These are phyloP conservation scores for Turnera subulata DNA, from an alignment of 345 rosid genomes.

Conservation along the genomic window DNA sequence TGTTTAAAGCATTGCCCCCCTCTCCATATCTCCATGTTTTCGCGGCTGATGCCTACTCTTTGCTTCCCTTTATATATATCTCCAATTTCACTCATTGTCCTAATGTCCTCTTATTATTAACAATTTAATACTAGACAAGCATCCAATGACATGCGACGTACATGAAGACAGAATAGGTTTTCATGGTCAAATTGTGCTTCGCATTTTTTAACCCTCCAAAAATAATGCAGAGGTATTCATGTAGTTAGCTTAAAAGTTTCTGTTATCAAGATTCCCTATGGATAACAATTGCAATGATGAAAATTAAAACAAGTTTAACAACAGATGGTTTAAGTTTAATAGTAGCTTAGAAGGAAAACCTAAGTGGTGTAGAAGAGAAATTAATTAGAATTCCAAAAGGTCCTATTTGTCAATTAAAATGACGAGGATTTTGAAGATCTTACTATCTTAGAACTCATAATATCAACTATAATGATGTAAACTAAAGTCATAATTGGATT, in stretches of 20 bases:
- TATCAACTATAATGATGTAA: neutral
- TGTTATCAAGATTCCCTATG: neutral
- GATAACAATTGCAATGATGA: no score
- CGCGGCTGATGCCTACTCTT: conserved; percentile 3
- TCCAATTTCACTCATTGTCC: neutral
- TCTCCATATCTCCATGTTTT: conserved; percentile 37
- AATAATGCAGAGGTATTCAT: neutral
- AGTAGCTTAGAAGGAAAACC: no score
- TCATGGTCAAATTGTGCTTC: neutral
- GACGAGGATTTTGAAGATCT: no score
- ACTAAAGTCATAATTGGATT: neutral
- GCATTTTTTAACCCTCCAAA: neutral
- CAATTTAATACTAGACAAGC: conserved; percentile 21
- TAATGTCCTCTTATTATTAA: conserved; percentile 3
- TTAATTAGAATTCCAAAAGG: no score
- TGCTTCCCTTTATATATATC: conserved; percentile 11
- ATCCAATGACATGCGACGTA: conserved; percentile 32
- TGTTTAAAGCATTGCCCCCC: conserved; percentile 32
- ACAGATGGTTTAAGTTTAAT: no score
- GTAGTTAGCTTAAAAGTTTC: neutral
- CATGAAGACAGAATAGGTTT: conserved; percentile 21
- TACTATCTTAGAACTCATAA: no score
- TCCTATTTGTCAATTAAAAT: neutral
- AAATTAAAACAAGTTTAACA: no score
- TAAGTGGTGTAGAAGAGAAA: no score